Base-by-base conservation (phyloP, 345 rosid species). In the Pelargonium nanum region DNA sequence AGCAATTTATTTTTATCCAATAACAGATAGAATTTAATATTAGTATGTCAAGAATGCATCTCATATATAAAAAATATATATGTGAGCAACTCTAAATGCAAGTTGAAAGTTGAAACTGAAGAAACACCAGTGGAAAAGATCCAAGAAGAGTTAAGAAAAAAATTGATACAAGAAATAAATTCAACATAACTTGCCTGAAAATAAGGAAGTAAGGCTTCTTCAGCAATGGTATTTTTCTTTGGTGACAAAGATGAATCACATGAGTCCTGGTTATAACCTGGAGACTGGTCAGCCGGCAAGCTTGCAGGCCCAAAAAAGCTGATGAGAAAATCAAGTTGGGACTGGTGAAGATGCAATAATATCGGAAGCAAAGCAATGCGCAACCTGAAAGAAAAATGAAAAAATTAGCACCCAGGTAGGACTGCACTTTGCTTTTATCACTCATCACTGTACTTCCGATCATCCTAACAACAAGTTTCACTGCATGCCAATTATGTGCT, bases 121-220 rank as follows among this genome's bases (percentile, higher is more conserved):
- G 45, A 5, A 34, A 34, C n/a, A 34, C 6, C 45, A 34, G 1
- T 34, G 45, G 12, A 34, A 34, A 4, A 34, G 6, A 34, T 15
- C 6, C 12, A 34, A 9, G 13, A 34, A 34, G 45, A 34, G 48
- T 40, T 40, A 8, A 2, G 13, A 40, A 12, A 40, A 17, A 40
- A 40, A 40, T 40, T 40, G 48, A 30, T 3, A 30, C 4, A 30
- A 0, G 40, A 12, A 40, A 40, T 17, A 40, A n/a, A 3, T 40
- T 40, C 2, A 40, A 40, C 10, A 40, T 6, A 9, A 40, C 78
- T 79, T 68, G 81, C 99, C 99, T 89, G 99, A 71, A 93, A 85
- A 81, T 80, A 93, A 34, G 99, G 99, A 65, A 93, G 97, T 78
- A 93, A 77, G 53, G 97, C 97, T 72, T 93, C 99, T 28, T 75